Percentiles rank a stretch among this genome's conserved stretches.
Evolutionary conservation across 2,329 filamentous ascomycete species (phyloP).

Genomic region (Monilinia laxa): DNA sequence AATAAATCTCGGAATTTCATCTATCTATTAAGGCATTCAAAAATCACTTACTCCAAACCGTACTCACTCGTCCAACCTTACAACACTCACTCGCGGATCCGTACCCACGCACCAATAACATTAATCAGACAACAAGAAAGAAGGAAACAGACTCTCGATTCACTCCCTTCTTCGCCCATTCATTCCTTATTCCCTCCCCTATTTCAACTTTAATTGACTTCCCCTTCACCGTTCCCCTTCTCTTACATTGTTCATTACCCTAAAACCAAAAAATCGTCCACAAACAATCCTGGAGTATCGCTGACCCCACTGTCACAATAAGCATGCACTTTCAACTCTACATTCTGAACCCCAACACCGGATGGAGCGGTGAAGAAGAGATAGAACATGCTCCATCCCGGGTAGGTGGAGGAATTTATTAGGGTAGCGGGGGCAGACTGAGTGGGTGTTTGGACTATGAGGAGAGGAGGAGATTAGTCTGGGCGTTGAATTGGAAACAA

Average conservation of each 20-base stretch:
- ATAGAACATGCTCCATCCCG: conserved; percentile 15
- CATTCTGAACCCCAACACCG: neutral
- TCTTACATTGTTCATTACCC: neutral
- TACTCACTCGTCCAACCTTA: neutral
- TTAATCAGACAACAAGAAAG: neutral
- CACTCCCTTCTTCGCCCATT: too few relatives aligned
- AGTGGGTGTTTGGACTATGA: neutral
- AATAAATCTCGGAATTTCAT: neutral
- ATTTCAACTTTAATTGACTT: neutral
- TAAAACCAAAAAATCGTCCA: conserved; percentile 3
- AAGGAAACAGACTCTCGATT: neutral
- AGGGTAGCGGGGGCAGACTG: neutral
- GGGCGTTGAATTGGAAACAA: too few relatives aligned
- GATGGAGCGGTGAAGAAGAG: conserved; percentile 6
- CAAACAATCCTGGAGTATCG: neutral
- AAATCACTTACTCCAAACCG: neutral
- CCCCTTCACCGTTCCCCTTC: neutral
- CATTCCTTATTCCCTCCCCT: neutral
- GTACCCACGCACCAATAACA: neutral
- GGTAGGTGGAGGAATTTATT: conserved; percentile 5
- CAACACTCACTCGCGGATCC: neutral
- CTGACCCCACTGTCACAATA: neutral
- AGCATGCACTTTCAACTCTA: neutral
- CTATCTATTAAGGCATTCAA: neutral
- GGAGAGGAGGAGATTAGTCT: too few relatives aligned